Conservation (phyloP, 2,329 filamentous ascomycete genomes). For the Fusarium denticulatum region DNA sequence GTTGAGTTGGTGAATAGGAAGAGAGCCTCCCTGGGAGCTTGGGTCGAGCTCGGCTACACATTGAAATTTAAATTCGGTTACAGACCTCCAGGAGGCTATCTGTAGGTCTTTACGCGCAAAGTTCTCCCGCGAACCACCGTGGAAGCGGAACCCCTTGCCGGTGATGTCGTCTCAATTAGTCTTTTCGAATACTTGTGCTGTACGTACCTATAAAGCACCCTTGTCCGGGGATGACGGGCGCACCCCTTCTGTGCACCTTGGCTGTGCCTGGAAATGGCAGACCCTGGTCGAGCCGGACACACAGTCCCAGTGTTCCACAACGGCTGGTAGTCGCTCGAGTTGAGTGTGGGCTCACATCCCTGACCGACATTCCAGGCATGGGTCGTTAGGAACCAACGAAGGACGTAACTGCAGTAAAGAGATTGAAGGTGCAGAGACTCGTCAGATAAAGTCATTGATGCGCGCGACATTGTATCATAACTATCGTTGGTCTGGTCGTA, state of each 20-base stretch:
- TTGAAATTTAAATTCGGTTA: conserved; percentile 27
- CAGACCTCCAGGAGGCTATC: conserved; percentile 6
- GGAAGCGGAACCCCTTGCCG: conserved; percentile 47
- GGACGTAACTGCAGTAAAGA: conserved; percentile 46
- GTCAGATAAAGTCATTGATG: conserved; percentile 40
- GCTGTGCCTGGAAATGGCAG: conserved; percentile 42
- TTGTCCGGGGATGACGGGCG: conserved; percentile 42
- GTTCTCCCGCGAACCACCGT: conserved; percentile 39
- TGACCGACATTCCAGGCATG: conserved; percentile 47
- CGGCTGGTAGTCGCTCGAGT: conserved; percentile 25
- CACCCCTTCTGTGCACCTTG: conserved; percentile 37
- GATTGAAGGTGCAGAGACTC: conserved; percentile 45
- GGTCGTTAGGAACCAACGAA: conserved; percentile 40
- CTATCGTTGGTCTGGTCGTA: conserved; percentile 38
- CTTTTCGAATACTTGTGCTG: conserved; percentile 14
- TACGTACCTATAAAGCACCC: conserved; percentile 6
- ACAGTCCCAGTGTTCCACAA: conserved; percentile 36
- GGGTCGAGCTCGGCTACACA: conserved; percentile 29
- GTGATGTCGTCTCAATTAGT: conserved; percentile 35
- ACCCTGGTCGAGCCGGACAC: conserved; percentile 28
- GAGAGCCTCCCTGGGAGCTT: conserved; percentile 32
- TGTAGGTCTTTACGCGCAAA: conserved; percentile 35
- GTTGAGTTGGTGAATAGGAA: conserved; percentile 38
- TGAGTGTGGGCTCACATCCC: conserved; percentile 43
- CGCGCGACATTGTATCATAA: conserved; percentile 39